These are phyloP conservation scores for Litchi chinensis DNA, from an alignment of 345 rosid genomes.

Conservation along the genomic window DNA sequence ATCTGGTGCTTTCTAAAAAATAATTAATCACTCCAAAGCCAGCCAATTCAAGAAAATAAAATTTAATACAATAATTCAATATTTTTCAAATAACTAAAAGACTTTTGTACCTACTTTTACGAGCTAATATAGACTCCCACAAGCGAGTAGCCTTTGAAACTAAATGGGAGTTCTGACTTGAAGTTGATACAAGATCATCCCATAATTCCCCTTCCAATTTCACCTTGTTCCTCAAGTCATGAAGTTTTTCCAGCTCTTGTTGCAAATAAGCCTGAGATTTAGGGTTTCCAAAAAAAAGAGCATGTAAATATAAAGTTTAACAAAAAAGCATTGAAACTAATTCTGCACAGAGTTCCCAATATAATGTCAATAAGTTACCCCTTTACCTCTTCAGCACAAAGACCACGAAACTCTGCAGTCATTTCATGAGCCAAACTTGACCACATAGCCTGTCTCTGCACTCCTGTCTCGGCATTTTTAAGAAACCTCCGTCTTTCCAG, in stretches of 20 bases:
- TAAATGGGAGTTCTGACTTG: conserved; percentile 95
- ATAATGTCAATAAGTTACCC: conserved; percentile 13
- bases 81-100: neutral
- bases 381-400: conserved; percentile 98
- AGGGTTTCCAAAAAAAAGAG: conserved; percentile 27
- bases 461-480: conserved; percentile 91
- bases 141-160: conserved; percentile 87
- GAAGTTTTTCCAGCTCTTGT: conserved; percentile 95
- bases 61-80: neutral
- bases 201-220: conserved; percentile 96
- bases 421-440: conserved; percentile 98
- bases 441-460: conserved; percentile 98
- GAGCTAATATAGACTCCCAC: conserved; percentile 96
- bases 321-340: neutral
- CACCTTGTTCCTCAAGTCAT: conserved; percentile 93
- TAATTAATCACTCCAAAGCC: too few species aligned
- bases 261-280: conserved; percentile 91
- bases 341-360: neutral
- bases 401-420: conserved; percentile 99
- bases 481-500: conserved; percentile 93
- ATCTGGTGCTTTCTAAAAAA: too few species aligned
- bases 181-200: conserved; percentile 97
- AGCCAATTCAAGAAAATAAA: neutral
- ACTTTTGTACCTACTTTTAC: conserved; percentile 61
- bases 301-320: conserved; percentile 2